Base-by-base conservation (phyloP, 768 basidiomycete genomes). In the Phylloporus scabripes region DNA sequence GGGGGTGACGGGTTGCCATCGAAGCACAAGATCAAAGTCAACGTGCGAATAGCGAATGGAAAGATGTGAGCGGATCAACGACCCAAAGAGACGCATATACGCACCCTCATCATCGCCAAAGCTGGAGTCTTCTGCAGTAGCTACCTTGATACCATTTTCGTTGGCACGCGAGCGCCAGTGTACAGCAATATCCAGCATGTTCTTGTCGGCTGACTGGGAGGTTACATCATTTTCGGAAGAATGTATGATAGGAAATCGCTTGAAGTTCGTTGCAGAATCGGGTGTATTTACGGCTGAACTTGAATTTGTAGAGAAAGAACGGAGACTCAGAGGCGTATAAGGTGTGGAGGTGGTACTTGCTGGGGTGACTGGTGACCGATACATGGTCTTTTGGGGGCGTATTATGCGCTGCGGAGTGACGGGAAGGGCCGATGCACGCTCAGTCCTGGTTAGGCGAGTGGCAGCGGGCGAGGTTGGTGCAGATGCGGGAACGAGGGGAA, bases 161-260 rank as follows among this genome's bases (percentile, higher is more conserved):
- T 72, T 80, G 44, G 85, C 83, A 43, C 85, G 73, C 26, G 77
- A 81, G 48, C 86, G 76, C 87, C 87, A 89, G 61, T 79, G 86
- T 29, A 77, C 74, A 5, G 82, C 77, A 33, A 81, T 75, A 61
- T 84, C 80, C 14, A 80, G 78, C 20, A 81, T 70, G 58, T 74
- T 76, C 54, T 66, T 69, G 55, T 74, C 72, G 55, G 75, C 75
- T 39, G 62, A 45, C 55, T 63, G 46, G 37, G 42, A 14, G 32
- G 45, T 12, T 7, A 20, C 15, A 31, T 66, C 64, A 33, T 72
- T 71, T 57, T 77, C 77, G 11, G 74, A 78, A 15, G 77, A 80
- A 28, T 63, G 57, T 18, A 70, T 59, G 39, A 71, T 66, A 33
- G 72, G 61, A 62, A 75, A 63, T 45, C 72, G 75, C 54, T 76